Evolutionary conservation across 257 asterid species (phyloP), one percentile per base, ranked within the genome.

Genomic region (Capsicum pubescens): DNA sequence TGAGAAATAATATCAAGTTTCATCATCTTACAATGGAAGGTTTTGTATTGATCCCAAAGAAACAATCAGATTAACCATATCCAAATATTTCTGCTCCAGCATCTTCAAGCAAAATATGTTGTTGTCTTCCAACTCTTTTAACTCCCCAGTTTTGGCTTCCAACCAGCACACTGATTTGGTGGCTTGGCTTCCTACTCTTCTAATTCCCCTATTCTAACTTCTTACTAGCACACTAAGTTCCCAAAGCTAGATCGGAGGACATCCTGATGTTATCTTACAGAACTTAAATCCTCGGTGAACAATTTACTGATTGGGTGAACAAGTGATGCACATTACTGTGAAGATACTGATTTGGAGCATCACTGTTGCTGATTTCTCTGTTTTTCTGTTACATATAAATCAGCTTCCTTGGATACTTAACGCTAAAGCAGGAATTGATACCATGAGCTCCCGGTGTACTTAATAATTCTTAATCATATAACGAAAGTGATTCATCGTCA

Each of bases 221-320:
- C 48, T 8, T 21, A 76, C 21, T 54, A 74, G 39, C 63, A 76
- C 63, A 76, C 63, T 52, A 76, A 52, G 48, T 76, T 56, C 61
- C 48, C 26, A 26, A 8, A 32, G 1, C 13, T n/a, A 19, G 59
- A 48, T 52, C 48, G 5, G 15, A 76, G 60, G 48, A 76, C 39
- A 76, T 21, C 63, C 26, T 52, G 63, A 61, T 13, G 81, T 4
- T 26, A 76, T 76, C 63, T 76, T 76, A 54, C 63, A 21, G 81
- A 52, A 76, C 46, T 76, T 26, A 52, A 76, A 52, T 76, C 15
- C 39, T 76, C 11, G 5, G 52, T 26, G 81, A 52, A 50, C 13
- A 13, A 21, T 12, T 52, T 52, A 26, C 63, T 21, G 63, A 52
- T 76, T 26, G 48, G 81, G 63, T 76, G 39, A 76, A 76, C 52